Conservation (phyloP, 2,329 filamentous ascomycete genomes). For the Trichophaea hybrida region DNA sequence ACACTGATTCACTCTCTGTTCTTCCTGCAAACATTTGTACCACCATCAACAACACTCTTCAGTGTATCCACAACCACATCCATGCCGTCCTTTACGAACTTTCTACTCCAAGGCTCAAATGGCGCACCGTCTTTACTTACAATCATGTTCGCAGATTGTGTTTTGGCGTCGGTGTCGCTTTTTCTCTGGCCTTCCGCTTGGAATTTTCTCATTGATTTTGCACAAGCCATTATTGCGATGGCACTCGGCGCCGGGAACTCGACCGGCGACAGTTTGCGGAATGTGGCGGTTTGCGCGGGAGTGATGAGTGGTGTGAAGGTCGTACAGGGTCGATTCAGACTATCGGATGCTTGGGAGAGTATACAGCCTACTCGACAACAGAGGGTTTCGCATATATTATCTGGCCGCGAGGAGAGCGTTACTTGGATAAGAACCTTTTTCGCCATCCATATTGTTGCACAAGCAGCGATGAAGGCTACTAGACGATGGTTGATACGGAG, state of each 20-base stretch:
- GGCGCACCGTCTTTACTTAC: constrained; percentile 41
- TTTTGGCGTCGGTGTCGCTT: constrained; percentile 39
- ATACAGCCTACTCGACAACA: constrained; percentile 7
- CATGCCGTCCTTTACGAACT: constrained; percentile 33
- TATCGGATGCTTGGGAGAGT: constrained; percentile 20
- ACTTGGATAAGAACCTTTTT: constrained; percentile 25
- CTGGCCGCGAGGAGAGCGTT: not conserved
- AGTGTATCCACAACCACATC: constrained; percentile 37
- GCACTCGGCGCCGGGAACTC: constrained; percentile 40
- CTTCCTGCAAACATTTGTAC: constrained; percentile 43
- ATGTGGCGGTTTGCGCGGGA: constrained; percentile 38
- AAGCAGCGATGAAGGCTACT: constrained; percentile 27
- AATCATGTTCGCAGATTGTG: constrained; percentile 39
- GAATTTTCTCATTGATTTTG: constrained; percentile 40
- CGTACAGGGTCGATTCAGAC: constrained; percentile 19
- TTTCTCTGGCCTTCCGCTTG: constrained; percentile 39
- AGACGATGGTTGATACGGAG: constrained; percentile 27
- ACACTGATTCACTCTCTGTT: constrained; percentile 43
- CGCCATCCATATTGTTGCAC: constrained; percentile 28
- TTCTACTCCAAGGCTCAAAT: constrained; percentile 40
- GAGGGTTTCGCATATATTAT: not conserved
- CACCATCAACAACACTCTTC: constrained; percentile 32
- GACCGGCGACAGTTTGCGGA: constrained; percentile 37
- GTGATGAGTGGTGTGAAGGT: constrained; percentile 32
- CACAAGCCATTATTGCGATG: constrained; percentile 43